Conservation (phyloP, 768 basidiomycete genomes). For the Amanita subjunquillea region DNA sequence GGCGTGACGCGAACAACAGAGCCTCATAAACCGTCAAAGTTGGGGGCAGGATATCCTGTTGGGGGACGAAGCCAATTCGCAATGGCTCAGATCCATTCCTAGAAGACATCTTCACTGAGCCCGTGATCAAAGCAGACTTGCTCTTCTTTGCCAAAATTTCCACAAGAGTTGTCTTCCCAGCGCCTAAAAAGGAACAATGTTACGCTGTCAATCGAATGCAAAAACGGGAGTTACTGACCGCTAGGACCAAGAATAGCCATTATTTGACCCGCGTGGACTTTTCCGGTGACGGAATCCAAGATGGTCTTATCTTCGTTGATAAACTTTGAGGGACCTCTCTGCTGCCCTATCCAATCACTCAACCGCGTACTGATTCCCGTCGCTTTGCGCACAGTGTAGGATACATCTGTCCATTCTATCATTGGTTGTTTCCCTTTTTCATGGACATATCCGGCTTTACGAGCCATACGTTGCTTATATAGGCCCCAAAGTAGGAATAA, state of each 20-base stretch:
- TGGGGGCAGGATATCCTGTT: conserved; percentile 75
- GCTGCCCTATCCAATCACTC: conserved; percentile 6
- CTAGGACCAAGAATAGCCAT: conserved; percentile 91
- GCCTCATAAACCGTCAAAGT: conserved; percentile 76
- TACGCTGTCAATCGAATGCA: neutral
- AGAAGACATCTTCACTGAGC: conserved; percentile 49
- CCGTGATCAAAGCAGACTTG: conserved; percentile 63
- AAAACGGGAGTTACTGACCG: conserved; percentile 32
- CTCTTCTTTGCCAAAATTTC: conserved; percentile 81
- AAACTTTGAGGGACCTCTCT: conserved; percentile 8
- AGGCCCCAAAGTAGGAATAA: conserved; percentile 54
- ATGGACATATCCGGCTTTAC: conserved; percentile 14
- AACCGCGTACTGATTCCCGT: conserved; percentile 8
- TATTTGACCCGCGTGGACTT: conserved; percentile 71
- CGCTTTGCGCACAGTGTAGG: conserved; percentile 43
- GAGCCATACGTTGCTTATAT: conserved; percentile 51
- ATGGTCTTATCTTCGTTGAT: conserved; percentile 48
- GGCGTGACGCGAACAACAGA: conserved; percentile 74
- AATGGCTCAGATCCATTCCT: conserved; percentile 23
- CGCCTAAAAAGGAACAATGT: conserved; percentile 31
- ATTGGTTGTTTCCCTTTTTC: neutral
- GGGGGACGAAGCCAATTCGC: conserved; percentile 78
- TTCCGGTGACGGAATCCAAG: conserved; percentile 60
- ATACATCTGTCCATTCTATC: conserved; percentile 58
- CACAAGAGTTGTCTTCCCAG: conserved; percentile 86